Evolutionary conservation across 805 yeast species (phyloP).

Genomic region (Citeromyces matritensis): DNA sequence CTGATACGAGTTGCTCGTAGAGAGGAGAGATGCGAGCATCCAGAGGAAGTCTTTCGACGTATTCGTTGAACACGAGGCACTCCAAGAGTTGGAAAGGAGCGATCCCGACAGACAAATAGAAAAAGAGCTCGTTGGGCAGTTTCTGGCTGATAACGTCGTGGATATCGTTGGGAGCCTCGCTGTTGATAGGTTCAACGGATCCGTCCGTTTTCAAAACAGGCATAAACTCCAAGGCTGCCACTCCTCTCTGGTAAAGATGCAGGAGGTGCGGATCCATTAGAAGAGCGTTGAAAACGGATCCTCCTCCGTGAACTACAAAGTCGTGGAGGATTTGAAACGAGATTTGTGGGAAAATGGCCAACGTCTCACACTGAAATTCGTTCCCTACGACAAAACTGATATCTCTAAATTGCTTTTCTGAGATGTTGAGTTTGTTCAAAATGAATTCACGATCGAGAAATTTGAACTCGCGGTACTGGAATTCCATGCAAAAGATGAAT

Average conservation of each 20-base stretch:
- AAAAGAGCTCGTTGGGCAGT: slow-evolving; percentile 74
- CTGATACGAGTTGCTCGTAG: slow-evolving; percentile 38
- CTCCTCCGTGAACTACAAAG: slow-evolving; percentile 19
- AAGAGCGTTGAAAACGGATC: slow-evolving; percentile 29
- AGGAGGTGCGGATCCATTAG: slow-evolving; percentile 28
- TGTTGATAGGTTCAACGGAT: slow-evolving; percentile 36
- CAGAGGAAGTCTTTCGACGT: slow-evolving; percentile 47
- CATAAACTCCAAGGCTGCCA: slow-evolving; percentile 49
- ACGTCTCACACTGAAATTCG: slow-evolving; percentile 49
- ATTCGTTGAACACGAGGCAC: slow-evolving; percentile 49
- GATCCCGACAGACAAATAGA: slow-evolving; percentile 69
- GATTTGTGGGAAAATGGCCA: slow-evolving; percentile 33
- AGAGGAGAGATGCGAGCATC: slow-evolving; percentile 47
- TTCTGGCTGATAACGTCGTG: slow-evolving; percentile 75
- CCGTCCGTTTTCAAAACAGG: slow-evolving; percentile 67
- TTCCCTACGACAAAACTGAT: slow-evolving; percentile 70
- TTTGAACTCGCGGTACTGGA: slow-evolving; percentile 47
- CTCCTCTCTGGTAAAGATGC: slow-evolving; percentile 49
- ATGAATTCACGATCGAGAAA: slow-evolving; percentile 46
- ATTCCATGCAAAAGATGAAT: slow-evolving; percentile 60
- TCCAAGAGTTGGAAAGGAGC: slow-evolving; percentile 49
- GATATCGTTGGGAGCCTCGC: slow-evolving; percentile 49
- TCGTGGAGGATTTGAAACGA: slow-evolving; percentile 15
- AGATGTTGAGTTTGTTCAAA: slow-evolving; percentile 41
- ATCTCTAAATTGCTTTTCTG: slow-evolving; percentile 60